Evolutionary conservation across 257 asterid genomes (phyloP).

Genomic region (Forsythia suspensa): DNA sequence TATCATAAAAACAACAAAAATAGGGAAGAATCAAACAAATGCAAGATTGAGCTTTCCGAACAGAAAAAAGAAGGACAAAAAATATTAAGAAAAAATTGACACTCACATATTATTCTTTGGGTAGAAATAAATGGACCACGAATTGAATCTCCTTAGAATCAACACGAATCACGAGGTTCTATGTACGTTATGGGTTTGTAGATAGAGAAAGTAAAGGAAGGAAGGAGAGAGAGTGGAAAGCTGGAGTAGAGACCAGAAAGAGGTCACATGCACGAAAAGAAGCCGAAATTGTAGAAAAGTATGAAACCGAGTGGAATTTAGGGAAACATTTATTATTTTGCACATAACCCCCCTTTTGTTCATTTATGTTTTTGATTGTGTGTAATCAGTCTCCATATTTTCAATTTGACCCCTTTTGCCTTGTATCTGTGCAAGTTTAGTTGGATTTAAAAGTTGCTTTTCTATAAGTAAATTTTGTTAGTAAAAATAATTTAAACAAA

Average conservation of each 20-base stretch:
- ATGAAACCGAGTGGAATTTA: slow-evolving; percentile 67
- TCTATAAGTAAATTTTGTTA: too few species aligned
- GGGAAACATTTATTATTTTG: slow-evolving; percentile 29
- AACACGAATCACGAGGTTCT: slow-evolving; percentile 39
- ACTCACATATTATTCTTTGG: slow-evolving; percentile 31
- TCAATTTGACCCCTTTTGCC: neutral
- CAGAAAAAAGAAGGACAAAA: neutral
- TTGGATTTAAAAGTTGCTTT: neutral
- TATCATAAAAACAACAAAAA: neutral
- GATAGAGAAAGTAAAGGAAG: neutral
- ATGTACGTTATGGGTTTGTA: neutral
- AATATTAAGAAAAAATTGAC: neutral
- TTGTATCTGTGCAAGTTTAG: neutral
- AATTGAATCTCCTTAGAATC: slow-evolving; percentile 36
- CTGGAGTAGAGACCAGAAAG: slow-evolving; percentile 28
- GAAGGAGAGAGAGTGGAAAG: slow-evolving; percentile 33
- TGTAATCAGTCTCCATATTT: neutral
- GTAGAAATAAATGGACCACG: slow-evolving; percentile 17
- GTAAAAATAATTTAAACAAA: too few species aligned
- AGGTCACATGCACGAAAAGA: slow-evolving; percentile 45
- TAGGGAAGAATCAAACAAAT: neutral
- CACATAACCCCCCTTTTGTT: slow-evolving; percentile 22
- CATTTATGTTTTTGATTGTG: neutral
- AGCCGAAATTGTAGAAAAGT: slow-evolving; percentile 39
- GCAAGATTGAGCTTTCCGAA: neutral